Percentiles rank a stretch among this genome's conserved stretches.
phyloP scores from a whole-genome alignment of 2,329 filamentous ascomycete species.

The Nannizziopsis arthrosporioides region DNA sequence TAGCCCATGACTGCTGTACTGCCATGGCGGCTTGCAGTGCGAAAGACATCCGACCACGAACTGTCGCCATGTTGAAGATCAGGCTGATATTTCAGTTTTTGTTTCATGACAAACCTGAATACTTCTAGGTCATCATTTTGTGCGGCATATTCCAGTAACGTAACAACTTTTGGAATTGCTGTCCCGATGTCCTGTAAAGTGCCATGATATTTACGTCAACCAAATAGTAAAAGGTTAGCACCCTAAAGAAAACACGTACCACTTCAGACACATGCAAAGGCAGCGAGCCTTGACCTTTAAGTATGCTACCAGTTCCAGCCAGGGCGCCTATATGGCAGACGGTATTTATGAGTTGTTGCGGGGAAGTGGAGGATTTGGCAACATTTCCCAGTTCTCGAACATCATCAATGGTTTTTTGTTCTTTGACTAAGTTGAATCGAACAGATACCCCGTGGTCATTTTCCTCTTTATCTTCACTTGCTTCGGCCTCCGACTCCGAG shows the following conservation, averaged over 20 bases:
- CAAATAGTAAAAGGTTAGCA: too few relatives aligned
- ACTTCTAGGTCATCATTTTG: slow-evolving; percentile 40
- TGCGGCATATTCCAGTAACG: slow-evolving; percentile 35
- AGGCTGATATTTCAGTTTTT: slow-evolving; percentile 35
- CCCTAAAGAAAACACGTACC: not conserved
- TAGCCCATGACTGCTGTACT: slow-evolving; percentile 48
- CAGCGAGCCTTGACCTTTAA: too few relatives aligned
- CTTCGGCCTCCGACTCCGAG: slow-evolving; percentile 6
- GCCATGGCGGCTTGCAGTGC: slow-evolving; percentile 30
- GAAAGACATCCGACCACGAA: slow-evolving; percentile 23
- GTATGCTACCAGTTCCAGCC: not conserved
- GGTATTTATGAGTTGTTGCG: not conserved
- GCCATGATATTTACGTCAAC: too few relatives aligned
- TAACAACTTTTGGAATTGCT: not conserved
- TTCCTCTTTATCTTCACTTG: slow-evolving; percentile 19
- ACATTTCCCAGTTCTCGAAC: slow-evolving; percentile 45
- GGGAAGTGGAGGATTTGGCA: slow-evolving; percentile 10
- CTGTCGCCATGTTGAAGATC: slow-evolving; percentile 25
- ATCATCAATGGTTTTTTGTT: slow-evolving; percentile 63
- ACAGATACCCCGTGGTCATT: slow-evolving; percentile 24
- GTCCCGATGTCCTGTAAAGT: too few relatives aligned
- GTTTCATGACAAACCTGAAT: slow-evolving; percentile 45
- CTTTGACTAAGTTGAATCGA: slow-evolving; percentile 46
- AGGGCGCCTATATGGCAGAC: not conserved
- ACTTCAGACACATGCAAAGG: not conserved